Conservation (phyloP, 768 basidiomycete genomes). For the Boletus rufocinnamomeus region DNA sequence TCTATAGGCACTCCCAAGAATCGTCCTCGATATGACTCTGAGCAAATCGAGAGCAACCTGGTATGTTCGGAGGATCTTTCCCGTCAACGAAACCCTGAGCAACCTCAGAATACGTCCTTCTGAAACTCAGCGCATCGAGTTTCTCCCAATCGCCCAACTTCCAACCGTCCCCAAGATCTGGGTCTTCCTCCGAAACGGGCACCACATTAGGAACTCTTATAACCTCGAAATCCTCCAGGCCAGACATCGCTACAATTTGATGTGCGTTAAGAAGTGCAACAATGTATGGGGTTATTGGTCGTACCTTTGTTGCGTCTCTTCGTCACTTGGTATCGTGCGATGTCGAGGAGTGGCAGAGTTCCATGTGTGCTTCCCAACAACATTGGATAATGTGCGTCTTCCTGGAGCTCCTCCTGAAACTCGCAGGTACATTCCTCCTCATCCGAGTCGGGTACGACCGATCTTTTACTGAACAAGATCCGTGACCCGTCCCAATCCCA, state of each 20-base stretch:
- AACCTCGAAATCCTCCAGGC: slow-evolving; percentile 26
- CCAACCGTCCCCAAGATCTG: slow-evolving; percentile 5
- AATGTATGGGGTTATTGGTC: not conserved
- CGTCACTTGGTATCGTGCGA: not conserved
- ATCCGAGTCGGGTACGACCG: not conserved
- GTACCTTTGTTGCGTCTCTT: not conserved
- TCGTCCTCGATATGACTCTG: slow-evolving; percentile 10
- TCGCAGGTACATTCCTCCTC: not conserved
- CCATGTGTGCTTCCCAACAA: not conserved
- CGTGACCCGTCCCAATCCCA: slow-evolving; percentile 30
- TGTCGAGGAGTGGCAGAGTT: slow-evolving; percentile 13
- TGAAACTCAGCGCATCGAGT: slow-evolving; percentile 16
- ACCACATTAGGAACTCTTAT: slow-evolving; percentile 23
- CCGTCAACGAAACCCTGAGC: slow-evolving; percentile 11
- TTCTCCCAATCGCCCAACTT: slow-evolving; percentile 25
- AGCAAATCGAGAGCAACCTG: not conserved
- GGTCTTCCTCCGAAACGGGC: slow-evolving; percentile 15
- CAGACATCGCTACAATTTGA: slow-evolving; percentile 12
- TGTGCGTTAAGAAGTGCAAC: not conserved
- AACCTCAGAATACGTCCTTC: slow-evolving; percentile 29
- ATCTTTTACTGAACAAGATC: slow-evolving; percentile 6
- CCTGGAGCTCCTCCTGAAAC: not conserved
- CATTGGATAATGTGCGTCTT: not conserved
- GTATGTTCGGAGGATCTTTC: not conserved
- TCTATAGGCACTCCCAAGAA: slow-evolving; percentile 19